A percentile compares a stretch with the other conserved stretches of the same genome.
These are phyloP conservation scores for Phaeosphaeriaceae sp. DNA, from an alignment of 2,329 filamentous ascomycete species.

Conservation along the genomic window DNA sequence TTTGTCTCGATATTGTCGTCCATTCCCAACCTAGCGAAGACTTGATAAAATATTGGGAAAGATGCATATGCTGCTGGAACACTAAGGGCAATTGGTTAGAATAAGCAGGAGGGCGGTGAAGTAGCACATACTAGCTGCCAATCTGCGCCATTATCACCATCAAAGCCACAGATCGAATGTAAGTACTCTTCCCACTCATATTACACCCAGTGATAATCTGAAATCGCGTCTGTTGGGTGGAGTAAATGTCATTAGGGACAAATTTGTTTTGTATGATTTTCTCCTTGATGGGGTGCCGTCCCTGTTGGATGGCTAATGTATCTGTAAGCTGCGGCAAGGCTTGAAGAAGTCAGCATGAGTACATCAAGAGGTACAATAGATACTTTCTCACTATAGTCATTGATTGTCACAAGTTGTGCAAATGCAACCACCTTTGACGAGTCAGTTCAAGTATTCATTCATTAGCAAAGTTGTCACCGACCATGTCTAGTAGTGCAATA, in stretches of 20 bases:
- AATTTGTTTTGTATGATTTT: conserved; percentile 72
- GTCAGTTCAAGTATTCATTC: conserved; percentile 8
- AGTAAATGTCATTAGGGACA: conserved; percentile 89
- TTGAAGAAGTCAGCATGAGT: conserved; percentile 16
- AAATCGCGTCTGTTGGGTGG: conserved; percentile 79
- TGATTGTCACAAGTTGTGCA: conserved; percentile 69
- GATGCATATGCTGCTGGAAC: conserved; percentile 85
- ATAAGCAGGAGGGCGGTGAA: background rate
- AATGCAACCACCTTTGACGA: conserved; percentile 37
- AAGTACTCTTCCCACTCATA: conserved; percentile 96
- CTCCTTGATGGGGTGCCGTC: conserved; percentile 80
- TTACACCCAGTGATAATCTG: conserved; percentile 96
- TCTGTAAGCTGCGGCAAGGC: conserved; percentile 72
- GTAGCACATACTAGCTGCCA: conserved; percentile 67
- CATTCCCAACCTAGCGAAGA: conserved; percentile 87
- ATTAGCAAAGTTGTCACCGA: conserved; percentile 42
- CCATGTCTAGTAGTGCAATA: conserved; percentile 86
- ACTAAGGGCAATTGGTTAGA: conserved; percentile 24
- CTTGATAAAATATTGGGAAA: conserved; percentile 78
- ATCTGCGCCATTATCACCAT: conserved; percentile 93
- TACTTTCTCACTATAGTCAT: conserved; percentile 59
- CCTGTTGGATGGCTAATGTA: conserved; percentile 73
- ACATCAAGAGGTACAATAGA: background rate
- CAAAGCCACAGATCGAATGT: conserved; percentile 84
- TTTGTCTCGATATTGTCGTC: conserved; percentile 90